Evolutionary conservation across 2,329 filamentous ascomycete species (phyloP).

Genomic region (Calonectria pseudoreteaudii): DNA sequence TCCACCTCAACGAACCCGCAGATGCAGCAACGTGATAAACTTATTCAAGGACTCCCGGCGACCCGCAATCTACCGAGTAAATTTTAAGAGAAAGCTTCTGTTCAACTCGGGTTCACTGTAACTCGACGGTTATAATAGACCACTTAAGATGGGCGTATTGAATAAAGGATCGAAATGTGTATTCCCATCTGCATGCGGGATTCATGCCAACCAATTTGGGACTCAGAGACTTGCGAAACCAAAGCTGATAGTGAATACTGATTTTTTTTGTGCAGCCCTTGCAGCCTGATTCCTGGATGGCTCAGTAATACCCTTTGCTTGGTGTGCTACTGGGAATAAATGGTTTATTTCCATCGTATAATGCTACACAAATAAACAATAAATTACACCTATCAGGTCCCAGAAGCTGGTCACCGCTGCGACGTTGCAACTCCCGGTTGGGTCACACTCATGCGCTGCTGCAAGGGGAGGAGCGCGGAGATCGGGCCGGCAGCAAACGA

Average conservation of each 20-base stretch:
- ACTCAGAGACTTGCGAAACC: no score
- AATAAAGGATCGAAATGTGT: no score
- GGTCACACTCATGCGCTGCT: not conserved
- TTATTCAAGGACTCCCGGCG: no score
- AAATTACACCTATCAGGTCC: not conserved
- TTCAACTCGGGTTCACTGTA: no score
- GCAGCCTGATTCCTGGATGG: not conserved
- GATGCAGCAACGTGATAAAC: no score
- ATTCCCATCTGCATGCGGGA: no score
- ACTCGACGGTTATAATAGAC: no score
- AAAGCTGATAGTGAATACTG: no score
- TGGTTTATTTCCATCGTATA: not conserved
- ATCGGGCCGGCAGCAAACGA: not conserved
- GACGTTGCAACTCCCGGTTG: not conserved
- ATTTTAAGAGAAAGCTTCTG: not conserved
- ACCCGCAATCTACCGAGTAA: not conserved
- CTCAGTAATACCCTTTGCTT: not conserved
- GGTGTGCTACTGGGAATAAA: not conserved
- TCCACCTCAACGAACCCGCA: not conserved
- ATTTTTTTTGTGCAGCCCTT: no score
- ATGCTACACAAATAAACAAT: not conserved
- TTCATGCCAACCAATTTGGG: no score
- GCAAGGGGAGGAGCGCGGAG: not conserved
- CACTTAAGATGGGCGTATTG: no score
- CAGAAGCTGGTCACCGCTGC: not conserved